Conservation (phyloP, 345 rosid species). For the Lepidium sativum region DNA sequence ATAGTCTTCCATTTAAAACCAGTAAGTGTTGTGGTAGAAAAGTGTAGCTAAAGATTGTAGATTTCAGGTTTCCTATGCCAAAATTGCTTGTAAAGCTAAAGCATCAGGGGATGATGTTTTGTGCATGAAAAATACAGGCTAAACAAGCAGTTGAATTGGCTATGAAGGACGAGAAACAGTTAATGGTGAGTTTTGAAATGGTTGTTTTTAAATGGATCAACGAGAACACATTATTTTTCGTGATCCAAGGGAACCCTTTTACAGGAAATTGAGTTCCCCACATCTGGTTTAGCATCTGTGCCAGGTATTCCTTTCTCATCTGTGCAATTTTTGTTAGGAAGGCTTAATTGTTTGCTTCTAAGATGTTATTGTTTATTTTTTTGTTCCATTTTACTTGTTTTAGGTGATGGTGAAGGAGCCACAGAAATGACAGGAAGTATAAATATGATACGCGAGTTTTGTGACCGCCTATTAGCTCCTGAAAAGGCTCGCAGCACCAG, state of each 20-base stretch:
- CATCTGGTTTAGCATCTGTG: conserved; percentile 86
- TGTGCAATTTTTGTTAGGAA: neutral
- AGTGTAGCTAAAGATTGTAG: neutral
- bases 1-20: neutral
- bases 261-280: conserved; percentile 96
- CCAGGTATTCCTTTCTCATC: conserved; percentile 44
- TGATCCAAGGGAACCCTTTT: conserved; percentile 26
- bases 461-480: conserved; percentile 53
- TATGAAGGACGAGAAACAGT: conserved; percentile 47
- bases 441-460: conserved; percentile 74
- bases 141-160: conserved; percentile 66
- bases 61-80: neutral
- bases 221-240: conserved; percentile 6
- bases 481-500: conserved; percentile 63
- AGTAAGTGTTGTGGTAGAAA: neutral
- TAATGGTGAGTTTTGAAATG: conserved; percentile 53
- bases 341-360: neutral
- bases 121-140: conserved; percentile 40
- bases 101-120: neutral
- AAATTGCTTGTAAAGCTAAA: neutral
- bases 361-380: neutral
- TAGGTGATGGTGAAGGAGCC: conserved; percentile 98
- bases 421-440: conserved; percentile 89
- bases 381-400: neutral
- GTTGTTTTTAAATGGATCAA: neutral